Conservation (phyloP, 2,329 filamentous ascomycete genomes). For the Didymellaceae sp. region DNA sequence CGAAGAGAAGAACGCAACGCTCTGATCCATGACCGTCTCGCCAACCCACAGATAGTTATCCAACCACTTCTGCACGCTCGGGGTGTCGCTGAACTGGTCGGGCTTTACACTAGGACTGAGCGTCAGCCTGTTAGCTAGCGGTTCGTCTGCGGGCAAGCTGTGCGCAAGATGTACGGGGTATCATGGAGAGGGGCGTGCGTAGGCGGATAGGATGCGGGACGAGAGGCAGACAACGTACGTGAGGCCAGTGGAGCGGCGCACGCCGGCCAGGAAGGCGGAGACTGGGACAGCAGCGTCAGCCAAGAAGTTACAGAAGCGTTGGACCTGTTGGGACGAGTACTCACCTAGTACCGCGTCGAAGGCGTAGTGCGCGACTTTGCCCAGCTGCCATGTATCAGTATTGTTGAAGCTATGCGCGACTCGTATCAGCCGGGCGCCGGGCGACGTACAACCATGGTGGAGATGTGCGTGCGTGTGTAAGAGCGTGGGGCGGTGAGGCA, state of each 20-base stretch:
- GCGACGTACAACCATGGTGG: slow-evolving; percentile 49
- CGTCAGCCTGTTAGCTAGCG: slow-evolving; percentile 38
- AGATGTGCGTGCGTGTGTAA: not conserved
- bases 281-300: slow-evolving; percentile 59
- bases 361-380: slow-evolving; percentile 90
- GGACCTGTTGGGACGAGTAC: slow-evolving; percentile 58
- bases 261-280: slow-evolving; percentile 93
- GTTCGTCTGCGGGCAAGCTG: slow-evolving; percentile 23
- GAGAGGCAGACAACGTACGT: slow-evolving; percentile 71
- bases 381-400: slow-evolving; percentile 71
- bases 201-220: not conserved
- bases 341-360: slow-evolving; percentile 94
- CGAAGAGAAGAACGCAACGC: slow-evolving; percentile 83
- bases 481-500: not conserved
- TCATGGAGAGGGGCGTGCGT: not conserved
- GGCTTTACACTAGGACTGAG: slow-evolving; percentile 81
- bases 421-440: slow-evolving; percentile 16
- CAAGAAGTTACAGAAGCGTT: slow-evolving; percentile 10
- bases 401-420: slow-evolving; percentile 59
- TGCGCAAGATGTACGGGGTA: not conserved
- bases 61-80: slow-evolving; percentile 85
- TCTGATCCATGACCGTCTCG: slow-evolving; percentile 98
- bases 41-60: slow-evolving; percentile 92
- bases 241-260: slow-evolving; percentile 95
- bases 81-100: slow-evolving; percentile 82